Conservation (phyloP, 371 early-diverging fungal species). For the Nematocida ironsii region DNA sequence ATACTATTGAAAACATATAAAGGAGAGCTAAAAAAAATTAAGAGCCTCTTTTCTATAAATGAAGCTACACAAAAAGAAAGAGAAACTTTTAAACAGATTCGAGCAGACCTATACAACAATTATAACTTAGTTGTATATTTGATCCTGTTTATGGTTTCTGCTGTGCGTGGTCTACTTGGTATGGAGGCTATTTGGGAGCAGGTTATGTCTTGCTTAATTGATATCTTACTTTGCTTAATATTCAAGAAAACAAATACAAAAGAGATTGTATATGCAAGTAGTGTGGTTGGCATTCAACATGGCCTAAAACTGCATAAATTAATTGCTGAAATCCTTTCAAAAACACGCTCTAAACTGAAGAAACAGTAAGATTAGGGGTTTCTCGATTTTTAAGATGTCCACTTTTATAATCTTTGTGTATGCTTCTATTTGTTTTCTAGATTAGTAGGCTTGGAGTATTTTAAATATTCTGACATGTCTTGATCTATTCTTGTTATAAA, state of each 20-base stretch:
- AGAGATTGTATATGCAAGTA: background rate
- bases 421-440: too few species aligned
- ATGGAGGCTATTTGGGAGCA: constrained; percentile 11
- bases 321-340: background rate
- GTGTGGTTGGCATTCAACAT: constrained; percentile 15
- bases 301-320: constrained; percentile 23
- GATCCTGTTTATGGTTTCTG: background rate
- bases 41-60: background rate
- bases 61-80: background rate
- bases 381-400: too few species aligned
- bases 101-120: background rate
- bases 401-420: too few species aligned
- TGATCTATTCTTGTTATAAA: too few species aligned
- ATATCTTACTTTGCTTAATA: background rate
- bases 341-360: too few species aligned
- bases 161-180: background rate
- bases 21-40: background rate
- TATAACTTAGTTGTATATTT: background rate
- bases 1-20: background rate
- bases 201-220: constrained; percentile 1
- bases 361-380: too few species aligned
- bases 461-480: too few species aligned
- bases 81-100: background rate
- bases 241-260: background rate
- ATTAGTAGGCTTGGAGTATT: too few species aligned